A percentile compares a stretch with the other conserved stretches of the same genome.
Conservation (phyloP, 2,329 filamentous ascomycete genomes). For the Emydomyces testavorans region DNA sequence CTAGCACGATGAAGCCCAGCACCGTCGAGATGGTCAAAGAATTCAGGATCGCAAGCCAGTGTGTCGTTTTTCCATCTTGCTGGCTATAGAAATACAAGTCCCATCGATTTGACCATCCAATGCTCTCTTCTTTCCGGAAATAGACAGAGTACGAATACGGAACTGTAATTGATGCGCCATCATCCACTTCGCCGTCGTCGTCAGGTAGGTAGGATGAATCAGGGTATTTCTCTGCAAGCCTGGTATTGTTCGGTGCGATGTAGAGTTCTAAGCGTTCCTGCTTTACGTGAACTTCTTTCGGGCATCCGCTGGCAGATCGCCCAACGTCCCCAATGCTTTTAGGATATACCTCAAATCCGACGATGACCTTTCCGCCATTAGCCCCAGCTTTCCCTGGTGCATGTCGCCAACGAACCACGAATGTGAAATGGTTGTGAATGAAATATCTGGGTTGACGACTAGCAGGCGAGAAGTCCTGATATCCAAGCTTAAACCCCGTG, state of each 20-base stretch:
- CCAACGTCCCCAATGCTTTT: slow-evolving; percentile 62
- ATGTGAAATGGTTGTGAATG: slow-evolving; percentile 78
- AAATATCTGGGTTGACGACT: slow-evolving; percentile 56
- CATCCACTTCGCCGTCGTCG: slow-evolving; percentile 47
- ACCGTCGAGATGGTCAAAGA: slow-evolving; percentile 72
- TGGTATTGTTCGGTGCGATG: slow-evolving; percentile 52
- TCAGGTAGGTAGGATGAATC: slow-evolving; percentile 50
- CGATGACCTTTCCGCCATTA: slow-evolving; percentile 64
- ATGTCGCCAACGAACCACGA: slow-evolving; percentile 66
- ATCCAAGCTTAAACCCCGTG: slow-evolving; percentile 78
- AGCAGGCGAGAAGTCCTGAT: slow-evolving; percentile 52
- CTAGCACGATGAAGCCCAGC: slow-evolving; percentile 64
- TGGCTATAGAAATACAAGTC: slow-evolving; percentile 84
- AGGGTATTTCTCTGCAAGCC: slow-evolving; percentile 43
- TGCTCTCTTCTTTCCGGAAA: slow-evolving; percentile 66
- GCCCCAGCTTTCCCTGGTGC: slow-evolving; percentile 58
- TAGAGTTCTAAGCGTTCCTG: slow-evolving; percentile 55
- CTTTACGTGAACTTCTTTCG: slow-evolving; percentile 52
- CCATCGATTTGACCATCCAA: slow-evolving; percentile 80
- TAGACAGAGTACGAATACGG: slow-evolving; percentile 86
- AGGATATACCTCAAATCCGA: slow-evolving; percentile 81
- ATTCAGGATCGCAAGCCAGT: slow-evolving; percentile 83
- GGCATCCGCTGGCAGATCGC: slow-evolving; percentile 55
- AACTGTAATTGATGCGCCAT: slow-evolving; percentile 56
- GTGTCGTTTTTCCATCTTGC: slow-evolving; percentile 66